Conservation (phyloP, 78 protist species). For the slime mould (Dictyostelium discoideum) region DNA sequence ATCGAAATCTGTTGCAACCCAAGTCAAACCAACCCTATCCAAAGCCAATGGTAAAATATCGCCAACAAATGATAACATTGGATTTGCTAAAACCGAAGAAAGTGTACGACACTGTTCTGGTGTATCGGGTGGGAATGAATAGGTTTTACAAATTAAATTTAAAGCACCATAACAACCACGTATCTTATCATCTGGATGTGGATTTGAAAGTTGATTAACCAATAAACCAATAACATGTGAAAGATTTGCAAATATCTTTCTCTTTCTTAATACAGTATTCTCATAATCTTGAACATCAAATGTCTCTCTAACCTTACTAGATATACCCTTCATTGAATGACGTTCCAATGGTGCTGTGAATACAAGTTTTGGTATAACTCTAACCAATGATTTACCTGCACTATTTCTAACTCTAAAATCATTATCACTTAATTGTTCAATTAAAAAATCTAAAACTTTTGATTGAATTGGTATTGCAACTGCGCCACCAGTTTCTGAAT, state of each 20-base stretch:
- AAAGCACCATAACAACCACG: conserved; percentile 76
- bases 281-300: conserved; percentile 61
- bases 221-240: conserved; percentile 66
- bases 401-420: conserved; percentile 71
- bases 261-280: conserved; percentile 21
- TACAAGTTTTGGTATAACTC: conserved; percentile 47
- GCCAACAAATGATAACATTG: conserved; percentile 65
- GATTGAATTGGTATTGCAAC: conserved; percentile 71
- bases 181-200: conserved; percentile 76
- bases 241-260: conserved; percentile 53
- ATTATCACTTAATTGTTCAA: conserved; percentile 63
- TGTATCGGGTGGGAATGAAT: conserved; percentile 62
- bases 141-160: conserved; percentile 18
- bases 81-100: conserved; percentile 14
- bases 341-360: conserved; percentile 78
- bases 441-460: conserved; percentile 65
- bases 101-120: conserved; percentile 11
- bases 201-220: conserved; percentile 38
- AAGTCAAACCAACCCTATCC: conserved; percentile 71
- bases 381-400: conserved; percentile 70
- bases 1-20: conserved; percentile 77
- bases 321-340: conserved; percentile 56
- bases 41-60: conserved; percentile 75
- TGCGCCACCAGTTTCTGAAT: conserved; percentile 69
- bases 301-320: conserved; percentile 33